Evolutionary conservation across 2,329 filamentous ascomycete species (phyloP), one percentile per base, ranked within the genome.

Genomic region (Nectriaceae sp.): DNA sequence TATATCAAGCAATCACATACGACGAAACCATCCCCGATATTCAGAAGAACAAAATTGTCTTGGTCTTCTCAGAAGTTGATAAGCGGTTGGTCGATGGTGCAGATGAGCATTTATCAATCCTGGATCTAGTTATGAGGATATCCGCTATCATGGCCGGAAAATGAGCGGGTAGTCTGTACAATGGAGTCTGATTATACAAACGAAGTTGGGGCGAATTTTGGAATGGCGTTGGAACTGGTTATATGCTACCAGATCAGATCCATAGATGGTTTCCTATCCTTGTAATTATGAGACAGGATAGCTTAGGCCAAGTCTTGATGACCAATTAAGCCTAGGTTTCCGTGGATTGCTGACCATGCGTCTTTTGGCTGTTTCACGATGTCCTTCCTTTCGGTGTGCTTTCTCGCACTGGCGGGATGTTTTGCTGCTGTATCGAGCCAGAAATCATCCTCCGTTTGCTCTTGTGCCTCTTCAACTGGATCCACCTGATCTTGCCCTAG

Each of bases 61-160:
- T 89, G 53, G 78, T 93, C 3, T 99, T 99, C 65, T 97, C 92
- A 1, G 92, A 97, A 69, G 80, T 93, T 21, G 94, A 99, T 66
- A 97, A 97, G 77, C 82, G 94, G 56, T 72, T 99, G 40, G 88
- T 96, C 5, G 95, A 99, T 69, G 94, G 94, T 8, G 88, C 92
- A 3, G 94, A 99, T 65, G 94, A 99, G 72, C 93, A 99, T 67
- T 75, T 99, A 20, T 90, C 89, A 1, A 88, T 97, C 50, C 74
- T 99, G 24, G 93, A 99, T 68, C 67, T 97, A 56, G 80, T 88
- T 5, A 76, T 97, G 64, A 85, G 89, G 63, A 88, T 96, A 73
- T 89, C 89, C 0, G 82, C 81, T 22, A 84, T 94, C 49, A 65
- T 96, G 66, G 77, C 75, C 36, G 75, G 75, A 36, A 69, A 68